phyloP scores from a whole-genome alignment of 225 moss, liverwort and hornwort genomes.

The Pseudoscleropodium purum region DNA sequence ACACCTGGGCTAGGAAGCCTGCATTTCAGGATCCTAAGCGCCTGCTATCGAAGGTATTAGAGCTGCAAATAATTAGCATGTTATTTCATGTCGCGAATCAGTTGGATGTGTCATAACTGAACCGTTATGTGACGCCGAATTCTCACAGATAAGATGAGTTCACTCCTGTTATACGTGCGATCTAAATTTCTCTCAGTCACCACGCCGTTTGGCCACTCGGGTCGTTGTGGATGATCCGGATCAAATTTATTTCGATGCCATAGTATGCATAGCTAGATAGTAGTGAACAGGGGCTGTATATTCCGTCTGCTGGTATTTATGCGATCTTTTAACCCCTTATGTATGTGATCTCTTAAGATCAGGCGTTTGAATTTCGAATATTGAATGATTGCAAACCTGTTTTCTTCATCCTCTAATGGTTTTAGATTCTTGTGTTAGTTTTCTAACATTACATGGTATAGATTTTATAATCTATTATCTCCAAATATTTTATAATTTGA shows the following conservation, averaged over 20 bases:
- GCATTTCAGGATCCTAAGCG: slow-evolving; percentile 83
- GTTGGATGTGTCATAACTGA: not conserved
- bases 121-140: not conserved
- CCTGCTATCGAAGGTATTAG: slow-evolving; percentile 64
- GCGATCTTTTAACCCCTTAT: not conserved
- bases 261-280: not conserved
- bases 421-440: not conserved
- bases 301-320: not conserved
- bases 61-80: not conserved
- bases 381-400: not conserved
- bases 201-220: not conserved
- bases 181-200: not conserved
- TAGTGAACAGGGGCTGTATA: not conserved
- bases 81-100: not conserved
- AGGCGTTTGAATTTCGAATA: not conserved
- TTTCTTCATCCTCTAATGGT: not conserved
- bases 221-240: not conserved
- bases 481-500: too few species aligned
- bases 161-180: not conserved
- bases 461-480: not conserved
- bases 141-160: not conserved
- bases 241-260: not conserved
- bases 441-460: not conserved
- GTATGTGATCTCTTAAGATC: not conserved
- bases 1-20: slow-evolving; percentile 91